phyloP scores from a whole-genome alignment of 2,329 filamentous ascomycete genomes.

The Didymella sp. region DNA sequence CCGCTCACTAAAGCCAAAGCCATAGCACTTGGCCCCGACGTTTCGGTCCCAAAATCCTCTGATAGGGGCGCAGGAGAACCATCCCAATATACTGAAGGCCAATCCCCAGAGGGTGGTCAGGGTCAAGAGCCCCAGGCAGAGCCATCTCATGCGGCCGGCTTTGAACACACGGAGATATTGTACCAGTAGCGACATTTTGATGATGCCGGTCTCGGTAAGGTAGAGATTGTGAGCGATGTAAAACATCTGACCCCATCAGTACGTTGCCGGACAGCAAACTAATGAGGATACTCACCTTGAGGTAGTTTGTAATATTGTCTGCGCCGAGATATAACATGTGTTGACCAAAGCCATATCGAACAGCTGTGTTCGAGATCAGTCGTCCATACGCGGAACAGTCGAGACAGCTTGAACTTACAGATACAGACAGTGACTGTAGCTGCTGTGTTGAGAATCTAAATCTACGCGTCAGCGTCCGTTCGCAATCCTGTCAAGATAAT shows the following conservation, averaged over 20 bases:
- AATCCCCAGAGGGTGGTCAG: constrained; percentile 42
- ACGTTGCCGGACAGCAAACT: not conserved
- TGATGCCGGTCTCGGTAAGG: constrained; percentile 40
- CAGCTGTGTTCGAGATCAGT: constrained; percentile 31
- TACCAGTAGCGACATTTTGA: constrained; percentile 47
- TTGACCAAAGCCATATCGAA: constrained; percentile 41
- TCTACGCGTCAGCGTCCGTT: constrained; percentile 3
- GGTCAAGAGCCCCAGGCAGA: constrained; percentile 33
- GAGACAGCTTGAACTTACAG: constrained; percentile 23
- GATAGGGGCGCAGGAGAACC: constrained; percentile 44
- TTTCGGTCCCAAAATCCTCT: constrained; percentile 34
- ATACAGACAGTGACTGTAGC: constrained; percentile 34
- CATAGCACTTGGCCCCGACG: constrained; percentile 36
- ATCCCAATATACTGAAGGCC: constrained; percentile 37
- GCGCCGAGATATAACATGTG: constrained; percentile 41
- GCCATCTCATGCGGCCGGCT: constrained; percentile 37
- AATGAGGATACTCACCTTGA: constrained; percentile 17
- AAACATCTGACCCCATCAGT: constrained; percentile 28
- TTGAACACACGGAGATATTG: constrained; percentile 51
- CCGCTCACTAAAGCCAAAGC: constrained; percentile 32
- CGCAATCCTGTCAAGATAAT: not conserved
- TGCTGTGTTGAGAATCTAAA: constrained; percentile 34
- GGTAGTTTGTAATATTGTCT: constrained; percentile 23
- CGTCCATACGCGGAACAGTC: not conserved
- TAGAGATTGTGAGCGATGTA: constrained; percentile 42